Percentiles rank a stretch among this genome's conserved stretches.
Conservation (phyloP, 345 rosid species). For the Sapria himalayana region DNA sequence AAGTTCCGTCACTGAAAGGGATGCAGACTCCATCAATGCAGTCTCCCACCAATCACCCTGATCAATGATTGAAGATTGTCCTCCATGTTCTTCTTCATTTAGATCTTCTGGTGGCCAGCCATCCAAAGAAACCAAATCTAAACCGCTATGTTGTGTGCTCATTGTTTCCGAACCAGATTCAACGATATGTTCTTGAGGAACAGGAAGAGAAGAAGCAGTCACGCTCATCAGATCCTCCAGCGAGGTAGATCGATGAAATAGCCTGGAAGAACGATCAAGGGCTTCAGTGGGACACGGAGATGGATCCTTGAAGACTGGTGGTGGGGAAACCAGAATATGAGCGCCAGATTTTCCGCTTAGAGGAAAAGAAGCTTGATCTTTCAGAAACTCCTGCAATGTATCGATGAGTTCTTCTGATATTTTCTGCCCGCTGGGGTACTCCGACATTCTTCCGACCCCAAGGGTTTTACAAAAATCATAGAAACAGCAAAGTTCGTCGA, state of each 20-base stretch:
- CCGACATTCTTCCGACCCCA: conserved; percentile 50
- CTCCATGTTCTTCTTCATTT: conserved; percentile 2
- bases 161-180: conserved; percentile 2
- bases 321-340: conserved; percentile 10
- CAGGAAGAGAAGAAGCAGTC: conserved; percentile 14
- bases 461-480: conserved; percentile 29
- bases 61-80: conserved; percentile 10
- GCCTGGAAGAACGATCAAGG: conserved; percentile 11
- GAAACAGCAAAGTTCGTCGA: conserved; percentile 38
- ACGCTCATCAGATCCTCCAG: conserved; percentile 34
- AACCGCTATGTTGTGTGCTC: conserved; percentile 5
- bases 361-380: conserved; percentile 50
- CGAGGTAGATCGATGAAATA: conserved; percentile 15
- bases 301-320: conserved; percentile 6
- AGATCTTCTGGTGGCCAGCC: conserved; percentile 15
- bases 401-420: conserved; percentile 55
- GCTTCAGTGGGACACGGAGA: conserved; percentile 10
- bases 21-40: conserved; percentile 20
- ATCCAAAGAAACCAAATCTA: conserved; percentile 19
- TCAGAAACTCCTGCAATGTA: conserved; percentile 58
- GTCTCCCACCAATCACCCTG: conserved; percentile 31
- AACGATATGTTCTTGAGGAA: conserved; percentile 9
- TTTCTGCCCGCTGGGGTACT: conserved; percentile 59
- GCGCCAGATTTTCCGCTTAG: conserved; percentile 10
- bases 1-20: conserved; percentile 3